Conservation (phyloP, 2,329 filamentous ascomycete genomes). For the Colletotrichum cereale region DNA sequence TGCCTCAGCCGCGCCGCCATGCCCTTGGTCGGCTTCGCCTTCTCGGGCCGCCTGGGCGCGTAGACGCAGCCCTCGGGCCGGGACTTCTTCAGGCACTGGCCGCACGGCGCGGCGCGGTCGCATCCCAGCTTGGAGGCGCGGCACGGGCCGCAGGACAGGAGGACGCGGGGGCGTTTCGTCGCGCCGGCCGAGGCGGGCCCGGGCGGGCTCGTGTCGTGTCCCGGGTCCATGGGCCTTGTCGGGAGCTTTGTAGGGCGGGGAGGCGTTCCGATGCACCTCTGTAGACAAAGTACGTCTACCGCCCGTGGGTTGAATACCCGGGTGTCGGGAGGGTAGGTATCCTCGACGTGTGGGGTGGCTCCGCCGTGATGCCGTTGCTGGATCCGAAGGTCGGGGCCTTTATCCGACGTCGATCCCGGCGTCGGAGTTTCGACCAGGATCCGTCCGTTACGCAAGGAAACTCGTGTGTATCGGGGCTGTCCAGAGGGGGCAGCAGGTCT, state of each 20-base stretch:
- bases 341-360: neutral
- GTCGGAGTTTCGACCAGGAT: neutral
- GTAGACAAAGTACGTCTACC: neutral
- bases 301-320: too few relatives aligned
- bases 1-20: slow-evolving; percentile 67
- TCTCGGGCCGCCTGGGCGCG: slow-evolving; percentile 59
- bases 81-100: slow-evolving; percentile 65
- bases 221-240: slow-evolving; percentile 1
- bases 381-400: neutral
- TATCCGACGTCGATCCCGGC: slow-evolving; percentile 3
- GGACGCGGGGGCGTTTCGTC: slow-evolving; percentile 60
- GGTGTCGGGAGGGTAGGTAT: neutral
- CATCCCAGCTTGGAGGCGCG: slow-evolving; percentile 69
- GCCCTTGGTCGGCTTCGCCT: slow-evolving; percentile 57
- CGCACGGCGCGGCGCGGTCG: slow-evolving; percentile 65
- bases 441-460: neutral
- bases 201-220: neutral
- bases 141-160: slow-evolving; percentile 66
- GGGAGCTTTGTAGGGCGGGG: neutral
- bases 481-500: neutral
- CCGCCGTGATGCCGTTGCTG: neutral
- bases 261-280: neutral
- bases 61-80: slow-evolving; percentile 61
- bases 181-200: slow-evolving; percentile 6
- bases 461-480: neutral